Evolutionary conservation across 257 asterid species (phyloP).

Genomic region (Ilex asprella): DNA sequence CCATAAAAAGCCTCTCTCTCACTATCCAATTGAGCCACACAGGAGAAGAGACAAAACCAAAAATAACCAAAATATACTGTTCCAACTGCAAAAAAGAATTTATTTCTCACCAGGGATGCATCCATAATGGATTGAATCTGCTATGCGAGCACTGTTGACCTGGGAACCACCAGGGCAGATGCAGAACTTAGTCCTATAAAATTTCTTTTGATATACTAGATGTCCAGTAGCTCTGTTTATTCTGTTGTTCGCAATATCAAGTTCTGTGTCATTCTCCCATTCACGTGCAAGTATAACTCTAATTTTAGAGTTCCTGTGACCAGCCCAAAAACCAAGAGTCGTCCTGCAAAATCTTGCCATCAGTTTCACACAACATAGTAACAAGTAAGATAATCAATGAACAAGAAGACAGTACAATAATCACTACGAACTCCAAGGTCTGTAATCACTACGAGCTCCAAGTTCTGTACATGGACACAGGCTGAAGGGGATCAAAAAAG

Average conservation of each 20-base stretch:
- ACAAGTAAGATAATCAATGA: too few species aligned
- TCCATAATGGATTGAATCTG: constrained; percentile 98
- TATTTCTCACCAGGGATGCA: constrained; percentile 86
- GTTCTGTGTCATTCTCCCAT: constrained; percentile 98
- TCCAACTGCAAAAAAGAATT: constrained; percentile 7
- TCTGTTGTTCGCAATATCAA: constrained; percentile 76
- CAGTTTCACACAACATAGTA: background rate
- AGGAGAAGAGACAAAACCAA: background rate
- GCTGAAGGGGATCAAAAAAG: too few species aligned
- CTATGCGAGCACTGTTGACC: constrained; percentile 96
- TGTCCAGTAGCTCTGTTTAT: constrained; percentile 89
- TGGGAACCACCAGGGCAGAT: constrained; percentile 99
- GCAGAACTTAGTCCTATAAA: constrained; percentile 87
- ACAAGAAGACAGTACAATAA: too few species aligned
- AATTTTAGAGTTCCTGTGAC: constrained; percentile 90
- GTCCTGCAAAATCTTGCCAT: constrained; percentile 52
- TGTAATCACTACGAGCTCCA: too few species aligned
- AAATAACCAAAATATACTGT: background rate
- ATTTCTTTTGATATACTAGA: constrained; percentile 80
- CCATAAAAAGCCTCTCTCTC: background rate
- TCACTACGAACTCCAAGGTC: too few species aligned
- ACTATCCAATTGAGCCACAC: background rate
- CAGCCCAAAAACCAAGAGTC: constrained; percentile 96
- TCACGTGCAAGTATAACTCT: constrained; percentile 85
- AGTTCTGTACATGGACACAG: too few species aligned